Base-by-base conservation (phyloP, 106 monocot genomes). In the Triglochin maritima region DNA sequence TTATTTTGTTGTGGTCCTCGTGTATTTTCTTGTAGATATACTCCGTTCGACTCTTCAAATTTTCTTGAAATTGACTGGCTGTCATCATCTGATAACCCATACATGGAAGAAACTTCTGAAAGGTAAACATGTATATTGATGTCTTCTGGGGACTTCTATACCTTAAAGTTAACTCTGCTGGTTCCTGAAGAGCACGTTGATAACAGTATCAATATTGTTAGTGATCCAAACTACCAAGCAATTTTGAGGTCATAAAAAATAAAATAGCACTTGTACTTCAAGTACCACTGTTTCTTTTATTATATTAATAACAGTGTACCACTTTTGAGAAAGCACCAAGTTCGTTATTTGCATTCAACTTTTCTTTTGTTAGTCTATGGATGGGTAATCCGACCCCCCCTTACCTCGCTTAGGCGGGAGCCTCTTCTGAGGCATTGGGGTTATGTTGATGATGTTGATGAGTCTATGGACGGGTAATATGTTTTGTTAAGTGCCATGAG, bases 51-150 rank as follows among this genome's bases (percentile, higher is more conserved):
- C 63, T 80, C 67, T 71, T 88, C 92, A 66, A 93, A 93, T 77
- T 93, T 93, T 76, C 76, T 93, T 12, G 88, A 93, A 63, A 73
- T 93, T 68, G 88, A 88, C 56, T 81, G 74, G 70, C 77, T 93
- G 56, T 93, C 85, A 45, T 87, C 90, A 48, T 86, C 84, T 46
- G 88, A 84, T 13, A 98, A 88, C 64, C 88, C 91, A 9, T 88
- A 76, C 17, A 88, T 88, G 43, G 91, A 84, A 6, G 91, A 98
- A 72, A 41, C 49, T 50, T 78, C 44, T 79, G 91, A 88, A 44
- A 91, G 91, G 94, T 89, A 60, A 71, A 61, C 12, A 9, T 62
- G 48, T 5, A 29, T 16, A 41, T 49, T 4, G 10, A 45, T 64
- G 6, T 8, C 17, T 65, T 17, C 9, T 48, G 44, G 12, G 48